phyloP scores from a whole-genome alignment of 2,329 filamentous ascomycete genomes.

The Colletotrichum trifolii region DNA sequence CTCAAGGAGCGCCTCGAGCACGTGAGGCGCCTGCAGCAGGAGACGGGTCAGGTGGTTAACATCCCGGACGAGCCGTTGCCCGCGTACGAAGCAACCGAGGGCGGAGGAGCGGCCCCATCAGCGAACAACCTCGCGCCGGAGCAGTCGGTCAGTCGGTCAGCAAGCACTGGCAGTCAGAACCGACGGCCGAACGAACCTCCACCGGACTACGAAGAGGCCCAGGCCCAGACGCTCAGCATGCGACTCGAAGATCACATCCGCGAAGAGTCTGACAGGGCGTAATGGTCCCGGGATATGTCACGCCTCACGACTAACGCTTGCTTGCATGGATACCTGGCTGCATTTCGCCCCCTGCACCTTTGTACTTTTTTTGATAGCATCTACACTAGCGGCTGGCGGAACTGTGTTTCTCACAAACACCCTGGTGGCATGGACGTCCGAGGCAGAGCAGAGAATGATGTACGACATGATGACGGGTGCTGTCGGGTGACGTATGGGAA shows the following conservation, averaged over 20 bases:
- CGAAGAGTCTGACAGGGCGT: constrained; percentile 75
- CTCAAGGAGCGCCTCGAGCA: constrained; percentile 87
- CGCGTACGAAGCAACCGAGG: constrained; percentile 77
- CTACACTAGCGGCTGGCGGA: constrained; percentile 30
- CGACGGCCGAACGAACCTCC: constrained; percentile 78
- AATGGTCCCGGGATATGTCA: constrained; percentile 28
- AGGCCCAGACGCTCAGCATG: constrained; percentile 73
- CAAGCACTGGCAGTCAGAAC: constrained; percentile 50
- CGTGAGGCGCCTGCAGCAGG: constrained; percentile 78
- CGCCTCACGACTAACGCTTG: constrained; percentile 26
- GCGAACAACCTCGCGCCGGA: constrained; percentile 45
- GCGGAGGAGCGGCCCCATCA: constrained; percentile 36
- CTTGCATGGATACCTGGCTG: constrained; percentile 33
- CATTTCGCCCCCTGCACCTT: constrained; percentile 25
- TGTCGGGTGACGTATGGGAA: background rate
- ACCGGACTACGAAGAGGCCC: constrained; percentile 91
- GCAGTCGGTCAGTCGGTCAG: constrained; percentile 47
- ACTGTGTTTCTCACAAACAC: constrained; percentile 26
- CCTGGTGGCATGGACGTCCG: background rate
- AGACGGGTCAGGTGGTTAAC: constrained; percentile 70
- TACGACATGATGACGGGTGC: constrained; percentile 6
- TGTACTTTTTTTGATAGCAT: constrained; percentile 34
- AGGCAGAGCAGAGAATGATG: constrained; percentile 23
- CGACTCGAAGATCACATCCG: constrained; percentile 77
- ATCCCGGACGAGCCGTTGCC: constrained; percentile 89